Conservation (phyloP, 371 early-diverging fungal species). For the Apophysomyces elegans region DNA sequence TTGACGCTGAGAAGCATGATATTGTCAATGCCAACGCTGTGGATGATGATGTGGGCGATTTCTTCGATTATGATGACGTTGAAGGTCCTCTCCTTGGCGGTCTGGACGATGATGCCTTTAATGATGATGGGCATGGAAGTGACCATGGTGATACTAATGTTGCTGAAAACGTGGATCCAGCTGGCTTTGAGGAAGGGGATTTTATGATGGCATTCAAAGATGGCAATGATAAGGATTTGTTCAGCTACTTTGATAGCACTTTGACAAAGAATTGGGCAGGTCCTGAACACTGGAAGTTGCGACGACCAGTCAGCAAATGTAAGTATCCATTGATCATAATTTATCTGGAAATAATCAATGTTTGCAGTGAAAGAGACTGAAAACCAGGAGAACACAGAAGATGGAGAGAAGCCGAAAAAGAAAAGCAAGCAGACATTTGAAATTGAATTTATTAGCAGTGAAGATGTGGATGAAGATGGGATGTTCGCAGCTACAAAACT, state of each 20-base stretch:
- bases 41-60: conserved; percentile 23
- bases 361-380: conserved; percentile 24
- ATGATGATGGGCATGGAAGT: conserved; percentile 31
- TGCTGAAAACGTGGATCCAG: conserved; percentile 8
- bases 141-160: conserved; percentile 22
- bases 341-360: background rate
- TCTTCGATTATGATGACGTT: conserved; percentile 21
- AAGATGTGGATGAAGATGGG: conserved; percentile 54
- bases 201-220: conserved; percentile 41
- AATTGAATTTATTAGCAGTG: conserved; percentile 66
- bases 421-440: conserved; percentile 37
- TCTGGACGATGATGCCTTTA: conserved; percentile 22
- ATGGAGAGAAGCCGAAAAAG: conserved; percentile 32
- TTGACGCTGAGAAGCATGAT: conserved; percentile 18
- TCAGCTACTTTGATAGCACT: conserved; percentile 89
- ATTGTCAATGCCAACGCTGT: conserved; percentile 22
- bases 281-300: conserved; percentile 91
- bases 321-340: conserved; percentile 3
- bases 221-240: conserved; percentile 66
- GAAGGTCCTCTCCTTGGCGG: conserved; percentile 3
- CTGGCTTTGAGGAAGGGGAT: conserved; percentile 36
- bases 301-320: conserved; percentile 51
- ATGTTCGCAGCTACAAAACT: conserved; percentile 74
- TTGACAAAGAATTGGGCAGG: conserved; percentile 92
- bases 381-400: conserved; percentile 27